phyloP scores from a whole-genome alignment of 805 yeast genomes.

The Kazachstania kunashirensis region DNA sequence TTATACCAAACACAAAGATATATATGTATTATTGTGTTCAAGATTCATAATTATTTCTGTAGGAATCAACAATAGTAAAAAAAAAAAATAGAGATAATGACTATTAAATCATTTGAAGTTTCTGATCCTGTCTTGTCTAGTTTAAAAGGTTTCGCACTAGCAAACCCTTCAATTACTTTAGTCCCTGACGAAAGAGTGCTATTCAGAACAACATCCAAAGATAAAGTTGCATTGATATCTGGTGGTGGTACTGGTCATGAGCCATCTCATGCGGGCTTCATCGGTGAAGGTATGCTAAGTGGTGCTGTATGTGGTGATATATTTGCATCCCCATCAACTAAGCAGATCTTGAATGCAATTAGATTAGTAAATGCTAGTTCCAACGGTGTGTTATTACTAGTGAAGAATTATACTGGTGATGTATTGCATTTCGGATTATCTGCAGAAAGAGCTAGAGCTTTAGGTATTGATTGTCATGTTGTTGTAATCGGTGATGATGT shows the following conservation, averaged over 20 bases:
- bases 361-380: constrained; percentile 29
- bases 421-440: constrained; percentile 87
- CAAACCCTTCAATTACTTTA: constrained; percentile 32
- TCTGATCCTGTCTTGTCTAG: constrained; percentile 31
- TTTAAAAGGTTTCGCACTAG: constrained; percentile 32
- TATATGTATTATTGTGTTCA: too few relatives aligned
- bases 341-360: constrained; percentile 66
- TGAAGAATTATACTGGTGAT: constrained; percentile 93
- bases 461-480: constrained; percentile 63
- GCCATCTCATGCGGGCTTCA: constrained; percentile 87
- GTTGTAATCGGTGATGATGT: constrained; percentile 86
- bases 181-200: constrained; percentile 32
- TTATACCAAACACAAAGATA: too few relatives aligned
- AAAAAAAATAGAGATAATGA: too few relatives aligned
- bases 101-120: constrained; percentile 33
- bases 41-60: too few relatives aligned
- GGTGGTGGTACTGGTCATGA: constrained; percentile 98
- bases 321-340: constrained; percentile 94
- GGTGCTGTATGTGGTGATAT: constrained; percentile 85
- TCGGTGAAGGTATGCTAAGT: constrained; percentile 72
- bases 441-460: constrained; percentile 74
- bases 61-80: too few relatives aligned
- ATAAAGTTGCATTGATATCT: constrained; percentile 63
- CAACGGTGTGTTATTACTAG: constrained; percentile 64
- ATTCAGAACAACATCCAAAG: constrained; percentile 28